Conservation (phyloP, 83 land plant genomes). For the Diphasiastrum complanatum region DNA sequence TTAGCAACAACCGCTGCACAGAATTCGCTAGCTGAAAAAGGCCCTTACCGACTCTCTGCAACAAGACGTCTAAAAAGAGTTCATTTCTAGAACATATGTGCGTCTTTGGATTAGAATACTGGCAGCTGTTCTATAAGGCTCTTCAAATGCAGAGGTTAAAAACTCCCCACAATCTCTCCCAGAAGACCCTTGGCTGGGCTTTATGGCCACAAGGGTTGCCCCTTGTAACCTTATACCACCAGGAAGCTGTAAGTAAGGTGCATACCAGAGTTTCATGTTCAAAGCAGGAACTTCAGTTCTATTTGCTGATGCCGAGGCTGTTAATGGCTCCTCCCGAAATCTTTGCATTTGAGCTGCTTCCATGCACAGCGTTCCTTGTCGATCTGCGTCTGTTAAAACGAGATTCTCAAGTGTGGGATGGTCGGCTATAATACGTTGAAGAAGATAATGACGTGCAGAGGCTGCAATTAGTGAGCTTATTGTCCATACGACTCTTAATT, state of each 20-base stretch:
- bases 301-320: conserved; percentile 9
- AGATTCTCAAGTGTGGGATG: conserved; percentile 15
- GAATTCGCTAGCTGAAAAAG: too few species aligned
- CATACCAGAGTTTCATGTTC: conserved; percentile 19
- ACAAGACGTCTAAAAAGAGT: conserved; percentile 15
- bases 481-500: conserved; percentile 18
- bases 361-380: conserved; percentile 22
- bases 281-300: conserved; percentile 16
- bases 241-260: conserved; percentile 8
- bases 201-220: conserved; percentile 16
- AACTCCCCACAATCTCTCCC: not conserved
- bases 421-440: conserved; percentile 13
- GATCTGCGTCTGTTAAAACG: conserved; percentile 9
- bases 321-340: conserved; percentile 2
- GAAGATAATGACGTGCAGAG: conserved; percentile 18
- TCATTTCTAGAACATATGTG: conserved; percentile 13
- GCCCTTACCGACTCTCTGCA: too few species aligned
- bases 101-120: not conserved
- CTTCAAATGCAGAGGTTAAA: not conserved
- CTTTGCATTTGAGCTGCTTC: not conserved
- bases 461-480: conserved; percentile 21
- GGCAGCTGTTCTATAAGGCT: not conserved
- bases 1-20: too few species aligned
- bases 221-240: conserved; percentile 4
- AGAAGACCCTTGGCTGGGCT: not conserved